phyloP scores from a whole-genome alignment of 2,329 filamentous ascomycete species.

The Pseudogymnoascus sp. region DNA sequence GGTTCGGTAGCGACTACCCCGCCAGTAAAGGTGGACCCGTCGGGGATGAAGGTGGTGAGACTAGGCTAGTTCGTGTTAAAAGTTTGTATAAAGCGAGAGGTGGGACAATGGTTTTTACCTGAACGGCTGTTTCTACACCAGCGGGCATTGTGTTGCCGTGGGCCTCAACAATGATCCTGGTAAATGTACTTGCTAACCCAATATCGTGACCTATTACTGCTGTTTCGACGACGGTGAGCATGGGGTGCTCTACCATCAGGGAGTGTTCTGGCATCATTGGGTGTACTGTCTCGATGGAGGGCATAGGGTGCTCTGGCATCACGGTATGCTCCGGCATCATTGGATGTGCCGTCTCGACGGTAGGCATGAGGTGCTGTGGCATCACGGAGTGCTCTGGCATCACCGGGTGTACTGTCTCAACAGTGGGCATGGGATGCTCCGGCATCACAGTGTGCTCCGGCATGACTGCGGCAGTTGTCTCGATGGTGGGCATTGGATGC shows the following conservation, averaged over 20 bases:
- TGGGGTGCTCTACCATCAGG: background rate
- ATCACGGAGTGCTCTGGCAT: background rate
- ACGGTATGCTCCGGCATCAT: background rate
- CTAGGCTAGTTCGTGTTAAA: background rate
- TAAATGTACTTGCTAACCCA: conserved; percentile 8
- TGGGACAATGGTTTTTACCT: background rate
- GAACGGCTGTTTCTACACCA: background rate
- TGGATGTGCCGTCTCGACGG: background rate
- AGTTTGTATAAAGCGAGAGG: background rate
- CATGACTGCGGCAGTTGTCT: background rate
- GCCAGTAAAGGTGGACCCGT: background rate
- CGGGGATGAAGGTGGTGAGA: background rate
- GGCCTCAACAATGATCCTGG: background rate
- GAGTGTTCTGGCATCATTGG: background rate
- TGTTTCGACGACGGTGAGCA: background rate
- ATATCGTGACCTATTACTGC: background rate
- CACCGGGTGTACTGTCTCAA: background rate
- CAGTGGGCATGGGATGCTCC: background rate
- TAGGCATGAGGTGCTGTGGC: background rate
- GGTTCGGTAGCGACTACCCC: background rate
- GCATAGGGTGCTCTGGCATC: background rate
- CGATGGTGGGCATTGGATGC: background rate
- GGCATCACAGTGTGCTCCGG: background rate
- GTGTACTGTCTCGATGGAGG: background rate
- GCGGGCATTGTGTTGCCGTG: background rate